Percentiles rank a stretch among this genome's conserved stretches.
These are phyloP conservation scores for Ustilago tritici DNA, from an alignment of 1,284 basidiomycete genomes.

Conservation along the genomic window DNA sequence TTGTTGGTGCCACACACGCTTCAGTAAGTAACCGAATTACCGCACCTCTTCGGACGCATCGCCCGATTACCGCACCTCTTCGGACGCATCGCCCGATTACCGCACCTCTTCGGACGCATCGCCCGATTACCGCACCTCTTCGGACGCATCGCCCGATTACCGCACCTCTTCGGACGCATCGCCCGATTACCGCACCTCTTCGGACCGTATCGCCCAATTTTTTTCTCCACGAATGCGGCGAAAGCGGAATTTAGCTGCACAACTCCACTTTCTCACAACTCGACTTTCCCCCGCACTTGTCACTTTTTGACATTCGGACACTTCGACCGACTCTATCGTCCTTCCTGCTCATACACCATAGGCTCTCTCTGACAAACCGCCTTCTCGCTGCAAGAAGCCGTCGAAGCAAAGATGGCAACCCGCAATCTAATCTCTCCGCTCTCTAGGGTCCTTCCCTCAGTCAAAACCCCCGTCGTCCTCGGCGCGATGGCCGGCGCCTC, in stretches of 20 bases:
- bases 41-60: conserved; percentile 11
- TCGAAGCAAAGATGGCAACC: conserved; percentile 19
- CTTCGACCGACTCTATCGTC: conserved; percentile 15
- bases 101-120: conserved; percentile 2
- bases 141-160: too few species aligned
- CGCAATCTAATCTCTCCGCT: conserved; percentile 38
- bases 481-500: conserved; percentile 66
- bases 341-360: neutral
- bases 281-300: conserved; percentile 24
- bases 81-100: conserved; percentile 7
- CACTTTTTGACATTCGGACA: conserved; percentile 2
- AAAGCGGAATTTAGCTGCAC: conserved; percentile 29
- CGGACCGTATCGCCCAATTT: conserved; percentile 5
- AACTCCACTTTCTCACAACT: neutral
- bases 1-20: too few species aligned
- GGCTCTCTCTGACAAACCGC: too few species aligned
- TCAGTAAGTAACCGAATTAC: conserved; percentile 27
- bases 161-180: conserved; percentile 11
- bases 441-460: conserved; percentile 21
- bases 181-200: neutral
- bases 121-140: conserved; percentile 9
- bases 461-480: conserved; percentile 53
- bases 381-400: neutral
- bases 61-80: neutral
- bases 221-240: conserved; percentile 6